Conservation (phyloP, 176 grass and related monocot species). For the Raddia distichophylla region DNA sequence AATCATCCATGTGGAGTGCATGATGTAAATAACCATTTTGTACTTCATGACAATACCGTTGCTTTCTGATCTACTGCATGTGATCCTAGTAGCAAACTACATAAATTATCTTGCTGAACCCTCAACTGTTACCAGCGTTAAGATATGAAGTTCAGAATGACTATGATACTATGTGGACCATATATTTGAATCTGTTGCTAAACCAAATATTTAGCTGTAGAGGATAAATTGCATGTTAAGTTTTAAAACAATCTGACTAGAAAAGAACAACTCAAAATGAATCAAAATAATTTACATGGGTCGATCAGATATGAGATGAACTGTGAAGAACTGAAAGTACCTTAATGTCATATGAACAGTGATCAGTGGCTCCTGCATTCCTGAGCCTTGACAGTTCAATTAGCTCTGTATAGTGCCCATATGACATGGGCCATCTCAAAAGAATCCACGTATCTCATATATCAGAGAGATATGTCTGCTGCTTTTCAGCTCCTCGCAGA, state of each 20-base stretch:
- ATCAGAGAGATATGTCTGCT: neutral
- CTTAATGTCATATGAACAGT: conserved; percentile 7
- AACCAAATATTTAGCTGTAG: neutral
- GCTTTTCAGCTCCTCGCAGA: conserved; percentile 33
- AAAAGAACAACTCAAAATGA: neutral
- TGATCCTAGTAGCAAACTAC: conserved; percentile 27
- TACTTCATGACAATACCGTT: conserved; percentile 15
- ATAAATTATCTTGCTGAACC: neutral
- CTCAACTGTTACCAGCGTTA: neutral
- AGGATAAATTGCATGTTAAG: conserved; percentile 20
- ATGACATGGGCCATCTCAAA: conserved; percentile 2
- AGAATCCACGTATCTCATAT: neutral
- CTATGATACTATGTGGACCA: conserved; percentile 1
- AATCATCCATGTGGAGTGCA: conserved; percentile 28
- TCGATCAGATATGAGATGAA: conserved; percentile 31
- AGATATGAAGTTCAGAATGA: neutral
- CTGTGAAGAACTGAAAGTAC: conserved; percentile 28
- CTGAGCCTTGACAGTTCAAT: conserved; percentile 1
- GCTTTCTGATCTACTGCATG: conserved; percentile 18
- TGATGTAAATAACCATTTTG: conserved; percentile 43
- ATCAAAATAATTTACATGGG: conserved; percentile 26
- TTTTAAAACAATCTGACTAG: neutral
- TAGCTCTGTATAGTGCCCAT: conserved; percentile 16
- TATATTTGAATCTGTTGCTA: conserved; percentile 17
- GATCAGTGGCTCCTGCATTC: conserved; percentile 4